Evolutionary conservation across 192 early-diverging fungal genomes (phyloP), one percentile per base, ranked within the genome.

Genomic region (Geranomyces variabilis): DNA sequence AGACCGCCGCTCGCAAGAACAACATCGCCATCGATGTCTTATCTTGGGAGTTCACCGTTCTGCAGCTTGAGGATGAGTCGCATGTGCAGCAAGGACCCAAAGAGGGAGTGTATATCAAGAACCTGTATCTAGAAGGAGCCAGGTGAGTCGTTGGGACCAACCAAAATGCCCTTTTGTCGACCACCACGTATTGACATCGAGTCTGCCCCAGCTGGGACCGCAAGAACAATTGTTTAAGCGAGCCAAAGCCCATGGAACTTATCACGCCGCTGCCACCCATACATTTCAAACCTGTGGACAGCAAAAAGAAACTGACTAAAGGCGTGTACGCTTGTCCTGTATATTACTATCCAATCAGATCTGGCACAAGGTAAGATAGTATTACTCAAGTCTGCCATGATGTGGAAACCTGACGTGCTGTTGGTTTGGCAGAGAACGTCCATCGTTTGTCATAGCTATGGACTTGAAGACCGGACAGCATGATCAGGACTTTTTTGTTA

Each of bases 181-280:
- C 58, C 26, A 15, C 14, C 19, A n/a, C 17, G 30, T 26, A 60
- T 26, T 60, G 2, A 0, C 30, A 28, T 2, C 30, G 3, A 19
- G 47, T 10, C 36, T 10, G 36, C 36, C 36, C 5, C 36, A 87
- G 85, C 31, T 88, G 83, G 83, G 87, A 88, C 65, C 36, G 69
- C 28, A 88, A 88, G 65, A 83, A 77, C 69, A 84, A 80, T 68
- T 86, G 82, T 66, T 64, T 88, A 17, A 88, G 79, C 43, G 87
- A 88, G 48, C 87, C 87, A 45, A 77, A 76, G 57, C 74, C 85
- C 7, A 88, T 88, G 85, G 85, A 88, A 71, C 77, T 88, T 21
- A 78, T 88, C 41, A 87, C 85, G 1, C 69, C 83, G 7, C 51
- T 88, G 36, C 87, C 87, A 0, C 81, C 85, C 21, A 79, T 88